Base-by-base conservation (phyloP, 2,329 filamentous ascomycete species). In the Pseudonectria foliicola region DNA sequence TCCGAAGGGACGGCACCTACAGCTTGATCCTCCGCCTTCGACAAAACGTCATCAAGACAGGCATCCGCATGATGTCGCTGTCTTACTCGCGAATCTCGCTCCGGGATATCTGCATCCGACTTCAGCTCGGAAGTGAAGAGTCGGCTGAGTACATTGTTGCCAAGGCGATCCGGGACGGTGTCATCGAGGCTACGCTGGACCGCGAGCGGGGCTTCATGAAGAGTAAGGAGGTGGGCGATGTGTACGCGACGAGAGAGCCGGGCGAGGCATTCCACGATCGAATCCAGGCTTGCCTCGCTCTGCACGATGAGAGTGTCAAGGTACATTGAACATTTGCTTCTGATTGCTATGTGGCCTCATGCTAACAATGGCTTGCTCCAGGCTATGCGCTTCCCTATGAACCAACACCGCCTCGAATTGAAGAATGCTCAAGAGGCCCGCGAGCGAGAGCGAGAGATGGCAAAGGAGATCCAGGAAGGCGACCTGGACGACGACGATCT, bases 311-410 rank as follows among this genome's bases (percentile, higher is more conserved):
- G 69, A 96, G 90, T 57, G 89, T 98, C 55, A 96, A 95, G 85
- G 85, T 89, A 72, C 56, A 68, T 43, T 40, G 46, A 43, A 32
- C 27, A 31, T 15, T 29, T 25, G 14, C 29, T 14, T 18, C 2
- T 8, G 13, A 3, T 11, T 4, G 8, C 6, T 31, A 16, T 13
- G n/a, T 16, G 18, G 2, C 28, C 21, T 7, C 16, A 37, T 43
- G 33, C 54, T 55, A 40, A 53, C 11, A 12, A 12, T 13, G 7
- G 13, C 13, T 15, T 16, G 16, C 27, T 35, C 13, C 33, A 90
- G 85, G 90, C 92, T 16, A 98, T 98, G 92, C 80, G 92, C 36
- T 98, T 96, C 66, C 92, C 92, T 3, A 96, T 96, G 90, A 95
- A 98, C 69, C 92, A 96, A 64, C 92, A 98, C 65, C 80, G 92